A percentile compares a stretch with the other conserved stretches of the same genome.
phyloP scores from a whole-genome alignment of 306 rosid species.

The Alnus rubra region DNA sequence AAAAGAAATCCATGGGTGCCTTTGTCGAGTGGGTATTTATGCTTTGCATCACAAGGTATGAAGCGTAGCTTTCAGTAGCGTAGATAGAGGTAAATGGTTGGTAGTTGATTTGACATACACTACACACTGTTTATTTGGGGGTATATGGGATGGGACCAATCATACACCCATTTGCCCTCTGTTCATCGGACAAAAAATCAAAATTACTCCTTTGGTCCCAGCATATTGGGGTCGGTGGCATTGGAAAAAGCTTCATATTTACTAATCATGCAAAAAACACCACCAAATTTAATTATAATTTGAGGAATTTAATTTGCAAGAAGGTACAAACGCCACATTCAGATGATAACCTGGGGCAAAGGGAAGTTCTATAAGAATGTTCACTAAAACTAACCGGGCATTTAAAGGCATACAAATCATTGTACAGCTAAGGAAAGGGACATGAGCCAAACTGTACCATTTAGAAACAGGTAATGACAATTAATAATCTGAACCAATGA shows the following conservation, averaged over 20 bases:
- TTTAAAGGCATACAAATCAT: neutral
- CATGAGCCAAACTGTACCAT: neutral
- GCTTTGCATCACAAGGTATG: neutral
- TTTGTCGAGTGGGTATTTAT: neutral
- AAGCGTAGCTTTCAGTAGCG: constrained; percentile 25
- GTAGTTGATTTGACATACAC: constrained; percentile 24
- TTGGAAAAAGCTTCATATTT: no score
- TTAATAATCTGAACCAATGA: neutral
- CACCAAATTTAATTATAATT: no score
- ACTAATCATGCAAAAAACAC: no score
- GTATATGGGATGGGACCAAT: constrained; percentile 9
- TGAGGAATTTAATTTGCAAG: neutral
- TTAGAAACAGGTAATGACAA: neutral
- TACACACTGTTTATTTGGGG: constrained; percentile 5
- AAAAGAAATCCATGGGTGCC: neutral
- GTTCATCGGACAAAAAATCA: neutral
- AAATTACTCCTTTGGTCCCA: neutral
- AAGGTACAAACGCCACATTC: neutral
- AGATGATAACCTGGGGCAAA: neutral
- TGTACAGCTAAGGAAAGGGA: neutral
- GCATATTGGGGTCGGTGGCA: neutral
- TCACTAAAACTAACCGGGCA: neutral
- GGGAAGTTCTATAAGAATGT: neutral
- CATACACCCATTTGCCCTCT: neutral
- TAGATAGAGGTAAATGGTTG: constrained; percentile 18